A percentile compares a stretch with the other conserved stretches of the same genome.
Conservation (phyloP, 1,139 yeast species). For the Magnusiomyces suaveolens region DNA sequence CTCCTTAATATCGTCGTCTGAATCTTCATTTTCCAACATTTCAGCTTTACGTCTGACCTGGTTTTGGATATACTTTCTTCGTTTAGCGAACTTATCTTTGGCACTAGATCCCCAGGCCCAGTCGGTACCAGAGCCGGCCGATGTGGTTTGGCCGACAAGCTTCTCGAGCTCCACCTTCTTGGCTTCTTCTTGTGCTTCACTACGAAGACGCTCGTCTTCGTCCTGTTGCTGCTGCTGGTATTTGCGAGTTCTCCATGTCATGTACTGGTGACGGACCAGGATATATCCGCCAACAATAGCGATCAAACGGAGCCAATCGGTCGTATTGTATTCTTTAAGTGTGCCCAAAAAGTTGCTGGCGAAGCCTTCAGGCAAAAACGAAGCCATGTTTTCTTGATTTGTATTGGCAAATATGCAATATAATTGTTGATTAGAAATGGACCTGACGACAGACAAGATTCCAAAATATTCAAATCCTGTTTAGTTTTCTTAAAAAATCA, state of each 20-base stretch:
- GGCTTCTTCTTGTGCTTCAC: constrained; percentile 10
- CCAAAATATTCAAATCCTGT: too few species aligned
- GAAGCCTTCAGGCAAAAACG: neutral
- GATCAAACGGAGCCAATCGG: constrained; percentile 14
- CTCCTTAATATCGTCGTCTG: constrained; percentile 15
- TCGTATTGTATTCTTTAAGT: constrained; percentile 10
- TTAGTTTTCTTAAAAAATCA: too few species aligned
- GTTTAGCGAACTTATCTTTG: constrained; percentile 7
- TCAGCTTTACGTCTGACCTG: constrained; percentile 14
- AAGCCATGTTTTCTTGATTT: too few species aligned
- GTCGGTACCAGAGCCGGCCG: neutral
- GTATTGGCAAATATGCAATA: too few species aligned
- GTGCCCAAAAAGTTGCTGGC: constrained; percentile 1
- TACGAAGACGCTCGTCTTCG: constrained; percentile 6
- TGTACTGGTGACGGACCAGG: constrained; percentile 12
- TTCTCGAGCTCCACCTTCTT: constrained; percentile 7
- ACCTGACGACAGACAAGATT: too few species aligned
- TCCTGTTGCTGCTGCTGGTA: constrained; percentile 8
- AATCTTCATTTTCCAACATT: constrained; percentile 14
- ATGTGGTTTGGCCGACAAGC: neutral
- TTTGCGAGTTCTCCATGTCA: constrained; percentile 10
- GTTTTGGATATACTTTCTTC: constrained; percentile 12
- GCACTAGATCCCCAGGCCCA: constrained; percentile 15
- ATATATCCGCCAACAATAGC: constrained; percentile 14
- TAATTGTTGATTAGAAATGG: too few species aligned